These are phyloP conservation scores for Claviceps fusiformis DNA, from an alignment of 2,329 filamentous ascomycete species.

Conservation along the genomic window DNA sequence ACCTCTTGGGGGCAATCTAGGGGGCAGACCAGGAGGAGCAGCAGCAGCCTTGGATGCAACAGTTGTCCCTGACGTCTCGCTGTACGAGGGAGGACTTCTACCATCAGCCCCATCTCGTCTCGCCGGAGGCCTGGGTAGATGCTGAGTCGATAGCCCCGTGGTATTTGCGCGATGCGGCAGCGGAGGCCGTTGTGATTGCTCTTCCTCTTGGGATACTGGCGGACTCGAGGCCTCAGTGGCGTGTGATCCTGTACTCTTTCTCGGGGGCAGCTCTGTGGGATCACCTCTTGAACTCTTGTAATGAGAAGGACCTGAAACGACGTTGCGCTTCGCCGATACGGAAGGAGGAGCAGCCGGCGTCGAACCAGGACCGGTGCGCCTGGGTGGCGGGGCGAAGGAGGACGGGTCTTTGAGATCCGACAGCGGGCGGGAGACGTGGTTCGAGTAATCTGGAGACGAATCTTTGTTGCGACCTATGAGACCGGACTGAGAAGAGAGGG, in stretches of 20 bases:
- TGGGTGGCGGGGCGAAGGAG: constrained; percentile 71
- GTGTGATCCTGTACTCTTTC: constrained; percentile 14
- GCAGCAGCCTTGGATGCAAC: constrained; percentile 16
- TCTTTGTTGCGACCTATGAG: constrained; percentile 29
- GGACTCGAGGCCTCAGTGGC: neutral
- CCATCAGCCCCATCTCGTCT: constrained; percentile 30
- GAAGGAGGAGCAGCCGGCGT: constrained; percentile 12
- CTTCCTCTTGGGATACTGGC: constrained; percentile 9
- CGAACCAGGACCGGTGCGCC: constrained; percentile 31
- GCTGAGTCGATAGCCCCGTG: constrained; percentile 53
- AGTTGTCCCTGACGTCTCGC: constrained; percentile 10
- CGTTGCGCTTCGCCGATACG: constrained; percentile 12
- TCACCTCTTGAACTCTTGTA: constrained; percentile 18
- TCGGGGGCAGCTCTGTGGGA: constrained; percentile 17
- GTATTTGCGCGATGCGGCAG: constrained; percentile 58
- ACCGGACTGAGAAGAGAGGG: constrained; percentile 24
- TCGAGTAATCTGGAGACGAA: constrained; percentile 5
- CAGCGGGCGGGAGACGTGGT: constrained; percentile 44
- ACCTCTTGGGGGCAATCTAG: constrained; percentile 20
- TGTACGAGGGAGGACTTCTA: constrained; percentile 16
- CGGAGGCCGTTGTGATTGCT: constrained; percentile 29
- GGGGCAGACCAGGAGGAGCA: constrained; percentile 39
- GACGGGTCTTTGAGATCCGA: constrained; percentile 60
- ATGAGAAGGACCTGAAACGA: constrained; percentile 19
- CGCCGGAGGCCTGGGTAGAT: constrained; percentile 58